These are phyloP conservation scores for Pseudogymnoascus sp. DNA, from an alignment of 2,329 filamentous ascomycete genomes.

Conservation along the genomic window DNA sequence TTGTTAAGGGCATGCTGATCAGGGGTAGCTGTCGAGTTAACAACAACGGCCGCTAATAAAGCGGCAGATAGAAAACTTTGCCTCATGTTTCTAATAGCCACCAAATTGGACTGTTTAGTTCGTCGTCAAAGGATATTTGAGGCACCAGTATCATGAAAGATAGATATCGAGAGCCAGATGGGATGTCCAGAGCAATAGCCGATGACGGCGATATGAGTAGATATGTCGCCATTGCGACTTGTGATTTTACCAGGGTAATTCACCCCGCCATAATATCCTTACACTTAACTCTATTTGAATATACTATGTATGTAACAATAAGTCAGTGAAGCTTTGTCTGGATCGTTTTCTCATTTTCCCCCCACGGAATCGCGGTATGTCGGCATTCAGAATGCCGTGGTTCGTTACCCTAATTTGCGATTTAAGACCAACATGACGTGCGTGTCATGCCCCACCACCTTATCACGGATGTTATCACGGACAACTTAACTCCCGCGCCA, in stretches of 20 bases:
- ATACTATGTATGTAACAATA: neutral
- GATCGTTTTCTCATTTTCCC: neutral
- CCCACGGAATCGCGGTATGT: neutral
- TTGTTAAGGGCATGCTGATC: slow-evolving; percentile 12
- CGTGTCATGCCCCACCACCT: neutral
- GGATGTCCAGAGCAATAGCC: neutral
- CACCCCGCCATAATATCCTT: neutral
- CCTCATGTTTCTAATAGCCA: neutral
- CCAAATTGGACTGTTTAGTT: neutral
- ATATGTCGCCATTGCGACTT: neutral
- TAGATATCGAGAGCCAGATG: neutral
- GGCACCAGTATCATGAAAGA: neutral
- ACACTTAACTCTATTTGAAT: neutral
- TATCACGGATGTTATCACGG: neutral
- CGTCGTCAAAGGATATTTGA: neutral
- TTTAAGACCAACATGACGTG: neutral
- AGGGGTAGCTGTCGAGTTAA: slow-evolving; percentile 17
- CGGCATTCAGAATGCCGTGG: neutral
- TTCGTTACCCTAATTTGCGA: neutral
- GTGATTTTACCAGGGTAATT: neutral
- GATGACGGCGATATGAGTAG: neutral
- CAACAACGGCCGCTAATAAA: slow-evolving; percentile 11
- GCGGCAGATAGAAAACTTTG: slow-evolving; percentile 17
- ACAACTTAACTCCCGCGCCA: neutral
- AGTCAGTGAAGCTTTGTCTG: neutral